These are phyloP conservation scores for Chlamydomonas applanata DNA, from an alignment of 139 green algal species.

Conservation along the genomic window DNA sequence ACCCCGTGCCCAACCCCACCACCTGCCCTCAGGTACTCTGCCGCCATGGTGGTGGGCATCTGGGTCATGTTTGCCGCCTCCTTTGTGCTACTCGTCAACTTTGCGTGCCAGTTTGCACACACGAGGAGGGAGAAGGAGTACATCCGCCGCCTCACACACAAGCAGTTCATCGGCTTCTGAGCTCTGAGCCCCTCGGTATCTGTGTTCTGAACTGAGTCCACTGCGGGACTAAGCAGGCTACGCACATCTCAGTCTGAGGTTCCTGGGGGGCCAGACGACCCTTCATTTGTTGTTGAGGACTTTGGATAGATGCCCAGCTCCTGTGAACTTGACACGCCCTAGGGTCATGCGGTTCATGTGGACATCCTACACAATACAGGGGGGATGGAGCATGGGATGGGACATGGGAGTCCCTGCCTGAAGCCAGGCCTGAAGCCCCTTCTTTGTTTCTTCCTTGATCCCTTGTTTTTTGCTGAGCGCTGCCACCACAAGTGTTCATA, in stretches of 20 bases:
- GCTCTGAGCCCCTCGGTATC: background rate
- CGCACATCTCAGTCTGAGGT: conserved; percentile 6
- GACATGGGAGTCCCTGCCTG: too few species aligned
- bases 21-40: background rate
- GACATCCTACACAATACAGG: too few species aligned
- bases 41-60: conserved; percentile 7
- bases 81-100: conserved; percentile 19
- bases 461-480: too few species aligned
- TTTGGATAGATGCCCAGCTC: too few species aligned
- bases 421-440: too few species aligned
- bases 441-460: too few species aligned
- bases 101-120: conserved; percentile 27
- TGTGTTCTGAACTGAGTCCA: background rate
- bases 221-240: background rate
- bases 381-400: too few species aligned
- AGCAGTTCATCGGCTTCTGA: conserved; percentile 20
- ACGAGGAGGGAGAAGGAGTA: conserved; percentile 29
- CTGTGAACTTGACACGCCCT: too few species aligned
- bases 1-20: background rate
- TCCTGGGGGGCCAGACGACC: too few species aligned
- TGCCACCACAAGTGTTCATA: too few species aligned
- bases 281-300: too few species aligned
- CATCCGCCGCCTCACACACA: conserved; percentile 11
- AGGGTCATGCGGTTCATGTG: too few species aligned
- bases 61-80: conserved; percentile 15